Conservation (phyloP, 257 asterid genomes). For the Solanum corneliomulleri region DNA sequence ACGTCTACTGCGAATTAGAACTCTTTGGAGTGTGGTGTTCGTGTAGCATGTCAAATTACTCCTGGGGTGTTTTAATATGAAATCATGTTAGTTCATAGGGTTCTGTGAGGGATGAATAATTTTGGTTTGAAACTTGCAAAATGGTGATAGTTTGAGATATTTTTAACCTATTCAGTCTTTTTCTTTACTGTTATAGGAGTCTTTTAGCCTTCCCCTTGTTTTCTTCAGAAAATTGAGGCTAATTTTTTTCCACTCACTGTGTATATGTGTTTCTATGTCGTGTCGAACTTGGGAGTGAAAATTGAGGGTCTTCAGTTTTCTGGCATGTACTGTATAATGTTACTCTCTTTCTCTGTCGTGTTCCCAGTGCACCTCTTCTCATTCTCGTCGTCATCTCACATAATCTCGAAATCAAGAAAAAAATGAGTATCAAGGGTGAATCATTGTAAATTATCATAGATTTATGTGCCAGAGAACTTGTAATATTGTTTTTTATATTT, state of each 20-base stretch:
- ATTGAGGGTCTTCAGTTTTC: neutral
- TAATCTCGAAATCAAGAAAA: neutral
- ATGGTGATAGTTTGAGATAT: neutral
- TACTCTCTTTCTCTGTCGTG: neutral
- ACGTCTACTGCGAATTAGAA: neutral
- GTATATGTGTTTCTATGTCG: neutral
- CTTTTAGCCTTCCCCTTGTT: neutral
- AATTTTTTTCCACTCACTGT: neutral
- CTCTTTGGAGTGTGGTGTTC: neutral
- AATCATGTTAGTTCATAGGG: neutral
- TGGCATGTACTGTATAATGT: neutral
- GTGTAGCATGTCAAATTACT: neutral
- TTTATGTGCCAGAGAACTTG: neutral
- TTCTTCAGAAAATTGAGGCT: neutral
- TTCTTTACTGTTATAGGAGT: neutral
- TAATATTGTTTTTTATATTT: neutral
- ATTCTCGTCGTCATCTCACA: neutral
- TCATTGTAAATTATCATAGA: neutral
- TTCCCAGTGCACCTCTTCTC: neutral
- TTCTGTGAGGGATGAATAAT: neutral
- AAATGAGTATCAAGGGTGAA: neutral
- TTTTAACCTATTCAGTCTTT: neutral
- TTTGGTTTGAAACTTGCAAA: neutral
- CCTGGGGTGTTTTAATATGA: neutral
- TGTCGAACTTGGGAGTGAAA: neutral